These are phyloP conservation scores for Tephrocybe sp. DNA, from an alignment of 768 basidiomycete species.

Conservation along the genomic window DNA sequence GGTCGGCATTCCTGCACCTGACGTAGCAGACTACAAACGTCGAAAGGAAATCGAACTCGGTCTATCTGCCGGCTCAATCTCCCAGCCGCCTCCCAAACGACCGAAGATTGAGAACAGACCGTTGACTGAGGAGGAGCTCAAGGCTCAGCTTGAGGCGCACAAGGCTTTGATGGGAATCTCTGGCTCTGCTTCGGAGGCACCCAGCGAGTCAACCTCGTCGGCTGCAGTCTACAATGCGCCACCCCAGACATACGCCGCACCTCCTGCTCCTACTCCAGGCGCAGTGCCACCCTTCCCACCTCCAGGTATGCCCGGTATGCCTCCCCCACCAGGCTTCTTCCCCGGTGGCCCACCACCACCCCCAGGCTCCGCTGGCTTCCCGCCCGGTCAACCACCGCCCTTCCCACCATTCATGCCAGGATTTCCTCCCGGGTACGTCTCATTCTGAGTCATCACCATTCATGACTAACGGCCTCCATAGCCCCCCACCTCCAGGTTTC, in stretches of 20 bases:
- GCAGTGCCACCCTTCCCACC: slow-evolving; percentile 30
- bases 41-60: slow-evolving; percentile 94
- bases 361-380: slow-evolving; percentile 36
- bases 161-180: slow-evolving; percentile 83
- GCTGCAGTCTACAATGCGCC: slow-evolving; percentile 72
- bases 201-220: slow-evolving; percentile 37
- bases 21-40: slow-evolving; percentile 93
- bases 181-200: slow-evolving; percentile 34
- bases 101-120: slow-evolving; percentile 77
- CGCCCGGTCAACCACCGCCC: slow-evolving; percentile 43
- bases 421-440: slow-evolving; percentile 55
- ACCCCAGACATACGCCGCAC: slow-evolving; percentile 64
- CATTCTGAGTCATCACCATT: slow-evolving; percentile 2
- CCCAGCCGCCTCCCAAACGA: slow-evolving; percentile 77
- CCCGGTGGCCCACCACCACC: slow-evolving; percentile 40
- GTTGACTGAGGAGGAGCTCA: slow-evolving; percentile 80
- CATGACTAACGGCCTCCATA: slow-evolving; percentile 12
- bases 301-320: slow-evolving; percentile 24
- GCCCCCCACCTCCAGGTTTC: slow-evolving; percentile 35
- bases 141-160: slow-evolving; percentile 83
- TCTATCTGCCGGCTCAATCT: slow-evolving; percentile 75
- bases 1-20: slow-evolving; percentile 95
- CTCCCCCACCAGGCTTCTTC: slow-evolving; percentile 40
- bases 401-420: slow-evolving; percentile 56
- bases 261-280: slow-evolving; percentile 36